A percentile compares a stretch with the other conserved stretches of the same genome.
Conservation (phyloP, 2,329 filamentous ascomycete species). For the Xylaria sp. region DNA sequence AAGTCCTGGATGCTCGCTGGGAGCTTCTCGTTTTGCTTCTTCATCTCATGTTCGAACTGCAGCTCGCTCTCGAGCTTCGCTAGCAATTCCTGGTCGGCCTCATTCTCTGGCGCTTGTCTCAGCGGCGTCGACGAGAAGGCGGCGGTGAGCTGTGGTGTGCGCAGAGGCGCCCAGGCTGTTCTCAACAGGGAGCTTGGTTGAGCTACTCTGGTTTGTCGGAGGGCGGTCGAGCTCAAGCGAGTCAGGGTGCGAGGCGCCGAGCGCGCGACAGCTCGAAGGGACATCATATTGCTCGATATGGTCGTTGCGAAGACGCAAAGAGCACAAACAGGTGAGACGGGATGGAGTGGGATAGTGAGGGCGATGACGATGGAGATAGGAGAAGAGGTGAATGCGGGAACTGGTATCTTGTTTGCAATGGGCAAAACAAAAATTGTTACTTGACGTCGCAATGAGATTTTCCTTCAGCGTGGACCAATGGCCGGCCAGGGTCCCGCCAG, state of each 20-base stretch:
- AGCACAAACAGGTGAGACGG: neutral
- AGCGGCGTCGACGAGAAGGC: slow-evolving; percentile 57
- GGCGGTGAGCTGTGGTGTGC: slow-evolving; percentile 48
- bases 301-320: neutral
- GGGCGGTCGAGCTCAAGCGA: slow-evolving; percentile 59
- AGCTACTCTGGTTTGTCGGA: slow-evolving; percentile 56
- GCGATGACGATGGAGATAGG: neutral
- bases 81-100: slow-evolving; percentile 78
- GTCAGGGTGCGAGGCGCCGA: slow-evolving; percentile 68
- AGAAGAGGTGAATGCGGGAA: neutral
- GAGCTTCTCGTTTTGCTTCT: slow-evolving; percentile 71
- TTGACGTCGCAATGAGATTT: slow-evolving; percentile 31
- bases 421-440: slow-evolving; percentile 25
- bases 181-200: slow-evolving; percentile 57
- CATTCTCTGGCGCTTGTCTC: slow-evolving; percentile 49
- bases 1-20: slow-evolving; percentile 85
- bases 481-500: neutral
- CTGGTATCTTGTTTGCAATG: neutral
- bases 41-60: slow-evolving; percentile 81
- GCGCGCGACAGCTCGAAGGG: slow-evolving; percentile 68
- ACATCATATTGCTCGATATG: slow-evolving; percentile 68
- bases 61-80: slow-evolving; percentile 87
- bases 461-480: slow-evolving; percentile 29
- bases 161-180: slow-evolving; percentile 48
- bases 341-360: neutral